A percentile compares a stretch with the other conserved stretches of the same genome.
Evolutionary conservation across 1,139 yeast species (phyloP).

Genomic region (Petasospora rhodanensis): DNA sequence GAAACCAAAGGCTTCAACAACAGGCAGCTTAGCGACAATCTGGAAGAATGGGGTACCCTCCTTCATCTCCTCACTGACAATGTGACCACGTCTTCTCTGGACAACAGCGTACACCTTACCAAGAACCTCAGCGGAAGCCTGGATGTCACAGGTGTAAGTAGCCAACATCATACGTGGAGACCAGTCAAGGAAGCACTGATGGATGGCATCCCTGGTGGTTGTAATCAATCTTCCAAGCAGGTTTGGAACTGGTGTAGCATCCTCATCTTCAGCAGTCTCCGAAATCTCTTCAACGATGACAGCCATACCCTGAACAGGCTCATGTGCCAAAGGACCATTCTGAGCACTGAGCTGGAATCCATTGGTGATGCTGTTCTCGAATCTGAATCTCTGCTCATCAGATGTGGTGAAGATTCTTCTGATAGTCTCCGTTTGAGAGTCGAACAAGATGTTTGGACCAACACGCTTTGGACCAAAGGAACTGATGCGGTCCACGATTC

Average conservation of each 20-base stretch:
- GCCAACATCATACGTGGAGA: slow-evolving; percentile 90
- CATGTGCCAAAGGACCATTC: slow-evolving; percentile 87
- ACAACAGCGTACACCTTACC: slow-evolving; percentile 96
- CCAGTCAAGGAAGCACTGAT: slow-evolving; percentile 65
- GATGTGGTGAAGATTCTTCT: slow-evolving; percentile 25
- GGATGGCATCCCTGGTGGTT: slow-evolving; percentile 68
- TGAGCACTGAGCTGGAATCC: slow-evolving; percentile 82
- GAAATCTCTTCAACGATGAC: slow-evolving; percentile 43
- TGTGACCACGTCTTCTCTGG: slow-evolving; percentile 80
- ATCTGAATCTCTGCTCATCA: slow-evolving; percentile 36
- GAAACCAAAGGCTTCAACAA: slow-evolving; percentile 94
- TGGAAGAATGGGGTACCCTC: slow-evolving; percentile 97
- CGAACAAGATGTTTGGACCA: slow-evolving; percentile 75
- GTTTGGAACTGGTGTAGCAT: slow-evolving; percentile 27
- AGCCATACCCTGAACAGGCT: slow-evolving; percentile 80
- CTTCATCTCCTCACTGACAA: slow-evolving; percentile 89
- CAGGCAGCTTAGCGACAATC: slow-evolving; percentile 82
- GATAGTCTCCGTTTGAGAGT: slow-evolving; percentile 40
- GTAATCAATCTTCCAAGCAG: slow-evolving; percentile 70
- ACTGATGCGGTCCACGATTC: slow-evolving; percentile 42
- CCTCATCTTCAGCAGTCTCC: slow-evolving; percentile 29
- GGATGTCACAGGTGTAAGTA: slow-evolving; percentile 91
- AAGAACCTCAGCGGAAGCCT: slow-evolving; percentile 88
- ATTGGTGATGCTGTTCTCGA: slow-evolving; percentile 64
- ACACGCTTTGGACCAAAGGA: slow-evolving; percentile 74